Base-by-base conservation (phyloP, 2,329 filamentous ascomycete genomes). In the Chaetomiaceae sp. region DNA sequence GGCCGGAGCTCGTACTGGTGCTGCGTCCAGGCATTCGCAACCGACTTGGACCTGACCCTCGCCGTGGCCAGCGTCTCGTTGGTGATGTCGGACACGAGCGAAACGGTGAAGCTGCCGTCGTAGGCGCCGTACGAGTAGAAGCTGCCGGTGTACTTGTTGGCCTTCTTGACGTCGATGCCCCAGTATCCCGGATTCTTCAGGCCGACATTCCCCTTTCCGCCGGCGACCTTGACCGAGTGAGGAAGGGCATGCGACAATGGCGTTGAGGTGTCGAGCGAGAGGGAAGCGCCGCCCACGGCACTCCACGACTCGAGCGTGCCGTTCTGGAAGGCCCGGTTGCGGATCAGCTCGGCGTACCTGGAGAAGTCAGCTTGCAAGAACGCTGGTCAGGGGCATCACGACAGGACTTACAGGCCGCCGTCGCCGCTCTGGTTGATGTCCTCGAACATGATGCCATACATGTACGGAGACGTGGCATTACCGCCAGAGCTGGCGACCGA, bases 371-470 rank as follows among this genome's bases (percentile, higher is more conserved):
- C 15, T 37, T 15, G 14, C 3, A 5, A 22, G 2, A 6, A 19
- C 3, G 6, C 19, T 17, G 15, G n/a, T 22, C 46, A 31, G 22
- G n/a, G 8, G n/a, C 11, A 14, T 14, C 9, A 15, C 4, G n/a
- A 34, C 17, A 39, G 6, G 12, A 40, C 47, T 49, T 40, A 49
- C 47, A 51, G 9, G 22, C 50, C 50, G 7, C 50, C 50, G n/a
- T 52, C 50, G 4, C 50, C 50, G n/a, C 42, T 42, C 25, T 52
- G 43, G 43, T 45, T 52, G 36, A 52, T 52, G n/a, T 52, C 57
- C 45, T 62, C 60, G 38, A 60, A 58, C 58, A 63, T 60, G 37
- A 63, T 38, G 25, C 59, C 61, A 40, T 61, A 51, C 39, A 37
- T 36, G 31, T 51, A 44, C 22, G 39, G 48, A 6, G 48, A 44